A percentile compares a stretch with the other conserved stretches of the same genome.
phyloP scores from a whole-genome alignment of 139 green algal species.

The Chlamydomonas schloesseri region DNA sequence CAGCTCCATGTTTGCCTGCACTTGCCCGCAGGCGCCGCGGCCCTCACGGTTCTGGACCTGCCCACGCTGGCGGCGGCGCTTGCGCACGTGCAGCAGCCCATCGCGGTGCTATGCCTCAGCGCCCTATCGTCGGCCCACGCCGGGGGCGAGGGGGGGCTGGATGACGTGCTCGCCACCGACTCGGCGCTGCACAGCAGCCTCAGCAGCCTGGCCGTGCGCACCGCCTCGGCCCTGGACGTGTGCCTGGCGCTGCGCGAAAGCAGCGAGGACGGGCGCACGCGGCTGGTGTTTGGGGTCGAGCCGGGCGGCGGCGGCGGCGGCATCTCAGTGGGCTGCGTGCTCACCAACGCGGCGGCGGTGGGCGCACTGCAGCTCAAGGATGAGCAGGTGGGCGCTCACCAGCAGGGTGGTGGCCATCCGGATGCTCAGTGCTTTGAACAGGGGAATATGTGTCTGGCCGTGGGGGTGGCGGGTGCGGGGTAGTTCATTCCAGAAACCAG shows the following conservation, averaged over 20 bases:
- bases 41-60: not conserved
- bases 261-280: not conserved
- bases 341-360: constrained; percentile 15
- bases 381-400: not conserved
- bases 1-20: too few species aligned
- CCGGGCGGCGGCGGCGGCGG: not conserved
- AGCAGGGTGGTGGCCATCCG: too few species aligned
- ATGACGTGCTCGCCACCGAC: not conserved
- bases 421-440: too few species aligned
- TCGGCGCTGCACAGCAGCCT: not conserved
- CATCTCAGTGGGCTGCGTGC: constrained; percentile 13
- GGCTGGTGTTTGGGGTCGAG: constrained; percentile 15
- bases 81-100: not conserved
- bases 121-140: not conserved
- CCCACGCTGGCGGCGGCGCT: not conserved
- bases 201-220: too few species aligned
- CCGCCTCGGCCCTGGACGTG: not conserved
- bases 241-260: not conserved
- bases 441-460: not conserved
- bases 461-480: too few species aligned
- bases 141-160: too few species aligned
- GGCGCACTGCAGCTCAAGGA: constrained; percentile 26
- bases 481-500: too few species aligned
- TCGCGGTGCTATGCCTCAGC: constrained; percentile 16
- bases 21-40: not conserved